phyloP scores from a whole-genome alignment of 257 asterid species.

The Mentha longifolia region DNA sequence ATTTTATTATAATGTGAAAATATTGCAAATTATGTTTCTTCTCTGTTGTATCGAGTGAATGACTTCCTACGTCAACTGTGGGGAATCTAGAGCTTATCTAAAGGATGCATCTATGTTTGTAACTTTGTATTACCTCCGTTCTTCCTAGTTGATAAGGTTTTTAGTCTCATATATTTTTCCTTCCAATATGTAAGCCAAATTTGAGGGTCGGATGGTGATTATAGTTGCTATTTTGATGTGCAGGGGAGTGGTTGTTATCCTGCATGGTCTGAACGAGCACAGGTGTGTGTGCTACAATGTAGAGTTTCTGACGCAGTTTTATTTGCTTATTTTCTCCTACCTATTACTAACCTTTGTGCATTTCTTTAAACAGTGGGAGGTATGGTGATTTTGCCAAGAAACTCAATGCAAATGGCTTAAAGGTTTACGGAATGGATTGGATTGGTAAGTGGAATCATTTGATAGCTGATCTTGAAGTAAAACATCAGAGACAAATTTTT shows the following conservation, averaged over 20 bases:
- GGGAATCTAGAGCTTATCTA: neutral
- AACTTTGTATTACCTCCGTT: neutral
- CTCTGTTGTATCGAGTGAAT: neutral
- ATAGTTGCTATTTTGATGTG: conserved; percentile 17
- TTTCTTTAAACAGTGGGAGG: conserved; percentile 63
- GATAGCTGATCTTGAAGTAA: no score
- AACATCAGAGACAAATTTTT: no score
- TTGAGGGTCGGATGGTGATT: conserved; percentile 13
- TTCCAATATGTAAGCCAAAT: neutral
- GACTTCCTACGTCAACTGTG: neutral
- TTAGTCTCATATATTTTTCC: neutral
- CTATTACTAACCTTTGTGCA: neutral
- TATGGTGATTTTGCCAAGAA: conserved; percentile 78
- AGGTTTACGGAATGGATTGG: conserved; percentile 94
- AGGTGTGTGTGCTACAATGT: conserved; percentile 47
- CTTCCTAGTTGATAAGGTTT: neutral
- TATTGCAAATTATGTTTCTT: neutral
- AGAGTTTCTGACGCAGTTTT: neutral
- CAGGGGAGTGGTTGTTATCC: conserved; percentile 78
- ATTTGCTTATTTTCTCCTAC: neutral
- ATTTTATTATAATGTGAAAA: neutral
- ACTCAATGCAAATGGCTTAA: conserved; percentile 74
- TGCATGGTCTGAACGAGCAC: conserved; percentile 93
- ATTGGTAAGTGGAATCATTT: conserved; percentile 59
- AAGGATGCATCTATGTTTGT: neutral